Conservation (phyloP, 768 basidiomycete genomes). For the Termitomyces sp. region DNA sequence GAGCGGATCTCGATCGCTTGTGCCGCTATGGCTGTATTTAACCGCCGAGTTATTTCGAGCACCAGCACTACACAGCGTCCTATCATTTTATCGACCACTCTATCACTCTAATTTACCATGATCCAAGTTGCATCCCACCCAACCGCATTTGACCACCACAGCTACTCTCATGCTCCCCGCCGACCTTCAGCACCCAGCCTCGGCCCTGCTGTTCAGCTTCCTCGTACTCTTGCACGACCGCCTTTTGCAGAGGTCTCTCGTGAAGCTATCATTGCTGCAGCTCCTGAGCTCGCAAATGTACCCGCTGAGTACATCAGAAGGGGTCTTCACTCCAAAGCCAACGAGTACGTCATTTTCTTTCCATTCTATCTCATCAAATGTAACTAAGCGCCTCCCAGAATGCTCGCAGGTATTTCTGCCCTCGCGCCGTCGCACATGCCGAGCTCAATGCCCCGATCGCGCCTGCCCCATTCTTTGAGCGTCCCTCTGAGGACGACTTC, state of each 20-base stretch:
- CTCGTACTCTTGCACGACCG: slow-evolving; percentile 67
- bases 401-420: slow-evolving; percentile 50
- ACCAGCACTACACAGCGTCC: slow-evolving; percentile 1
- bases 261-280: slow-evolving; percentile 58
- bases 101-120: slow-evolving; percentile 28
- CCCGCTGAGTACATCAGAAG: slow-evolving; percentile 69
- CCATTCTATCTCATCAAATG: slow-evolving; percentile 14
- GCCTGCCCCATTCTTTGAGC: slow-evolving; percentile 57
- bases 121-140: slow-evolving; percentile 48
- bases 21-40: slow-evolving; percentile 25
- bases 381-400: slow-evolving; percentile 29
- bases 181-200: slow-evolving; percentile 16
- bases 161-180: slow-evolving; percentile 31
- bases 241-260: slow-evolving; percentile 52
- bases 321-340: slow-evolving; percentile 45
- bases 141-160: slow-evolving; percentile 34
- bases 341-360: slow-evolving; percentile 32
- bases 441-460: slow-evolving; percentile 60
- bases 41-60: slow-evolving; percentile 11
- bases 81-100: not conserved
- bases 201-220: slow-evolving; percentile 53
- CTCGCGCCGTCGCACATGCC: slow-evolving; percentile 57
- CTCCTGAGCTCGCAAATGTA: slow-evolving; percentile 62
- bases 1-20: slow-evolving; percentile 30
- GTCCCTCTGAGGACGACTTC: slow-evolving; percentile 34